A percentile compares a stretch with the other conserved stretches of the same genome.
Evolutionary conservation across 176 grass and related monocot species (phyloP).

Genomic region (Oryza brachyantha): DNA sequence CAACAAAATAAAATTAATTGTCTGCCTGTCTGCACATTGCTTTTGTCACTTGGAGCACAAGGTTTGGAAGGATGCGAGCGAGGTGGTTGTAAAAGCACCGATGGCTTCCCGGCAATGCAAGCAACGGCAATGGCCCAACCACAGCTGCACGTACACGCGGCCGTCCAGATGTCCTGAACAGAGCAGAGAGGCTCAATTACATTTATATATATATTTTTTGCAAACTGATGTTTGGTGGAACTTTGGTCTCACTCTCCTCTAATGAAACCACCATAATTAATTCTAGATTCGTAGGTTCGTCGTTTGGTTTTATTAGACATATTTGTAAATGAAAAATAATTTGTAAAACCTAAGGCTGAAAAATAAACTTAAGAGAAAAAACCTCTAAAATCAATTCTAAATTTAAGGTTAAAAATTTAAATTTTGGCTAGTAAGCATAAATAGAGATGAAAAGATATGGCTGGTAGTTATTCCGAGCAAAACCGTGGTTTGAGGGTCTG

Average conservation of each 20-base stretch:
- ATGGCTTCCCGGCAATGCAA: conserved; percentile 59
- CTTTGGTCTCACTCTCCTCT: conserved; percentile 36
- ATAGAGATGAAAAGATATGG: no score
- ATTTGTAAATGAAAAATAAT: no score
- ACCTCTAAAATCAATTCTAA: no score
- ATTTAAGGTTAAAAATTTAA: no score
- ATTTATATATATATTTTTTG: not conserved
- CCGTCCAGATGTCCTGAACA: not conserved
- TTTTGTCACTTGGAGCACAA: conserved; percentile 50
- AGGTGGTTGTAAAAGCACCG: conserved; percentile 52
- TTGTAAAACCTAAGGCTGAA: no score
- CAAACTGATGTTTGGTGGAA: conserved; percentile 43
- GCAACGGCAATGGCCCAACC: conserved; percentile 67
- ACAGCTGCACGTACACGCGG: conserved; percentile 1
- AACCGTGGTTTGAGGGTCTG: no score
- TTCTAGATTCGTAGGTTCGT: no score
- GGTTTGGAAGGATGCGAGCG: conserved; percentile 26
- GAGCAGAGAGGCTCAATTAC: conserved; percentile 35
- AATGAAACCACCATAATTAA: no score
- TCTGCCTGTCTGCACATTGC: not conserved
- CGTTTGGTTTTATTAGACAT: no score
- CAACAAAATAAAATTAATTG: not conserved
- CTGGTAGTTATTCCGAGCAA: not conserved
- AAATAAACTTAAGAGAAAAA: no score
- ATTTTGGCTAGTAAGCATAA: no score